Evolutionary conservation across 768 basidiomycete species (phyloP).

Genomic region (Tylopilus vinaceipallidus): DNA sequence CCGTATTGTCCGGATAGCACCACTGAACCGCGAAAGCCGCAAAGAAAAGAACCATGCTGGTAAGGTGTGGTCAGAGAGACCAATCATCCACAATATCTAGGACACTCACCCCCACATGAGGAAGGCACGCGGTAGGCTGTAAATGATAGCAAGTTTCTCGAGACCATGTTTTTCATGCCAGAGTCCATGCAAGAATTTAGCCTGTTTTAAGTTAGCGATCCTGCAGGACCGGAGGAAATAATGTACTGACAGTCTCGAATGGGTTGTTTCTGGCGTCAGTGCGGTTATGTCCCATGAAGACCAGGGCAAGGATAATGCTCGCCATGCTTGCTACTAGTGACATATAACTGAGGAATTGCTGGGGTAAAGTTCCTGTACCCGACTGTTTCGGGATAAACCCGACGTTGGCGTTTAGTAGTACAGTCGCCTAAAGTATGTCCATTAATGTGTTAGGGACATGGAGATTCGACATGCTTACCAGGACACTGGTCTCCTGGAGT

Average conservation of each 20-base stretch:
- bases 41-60: conserved; percentile 31
- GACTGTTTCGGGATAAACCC: conserved; percentile 55
- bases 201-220: conserved; percentile 7
- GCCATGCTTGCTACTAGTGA: conserved; percentile 43
- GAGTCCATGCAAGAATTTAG: conserved; percentile 16
- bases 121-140: conserved; percentile 53
- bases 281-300: conserved; percentile 43
- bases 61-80: neutral
- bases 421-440: conserved; percentile 44
- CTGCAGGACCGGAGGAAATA: neutral
- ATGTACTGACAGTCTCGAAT: conserved; percentile 34
- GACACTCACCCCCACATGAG: conserved; percentile 57
- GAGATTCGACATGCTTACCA: conserved; percentile 36
- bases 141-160: conserved; percentile 52
- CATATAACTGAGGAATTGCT: conserved; percentile 42
- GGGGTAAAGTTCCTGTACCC: conserved; percentile 26
- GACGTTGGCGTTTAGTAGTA: conserved; percentile 58
- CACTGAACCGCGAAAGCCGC: conserved; percentile 28
- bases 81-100: neutral
- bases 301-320: conserved; percentile 41
- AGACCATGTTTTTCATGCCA: conserved; percentile 37
- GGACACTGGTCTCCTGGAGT: conserved; percentile 52
- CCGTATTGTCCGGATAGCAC: conserved; percentile 8
- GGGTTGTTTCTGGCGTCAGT: conserved; percentile 31
- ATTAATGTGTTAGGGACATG: neutral